phyloP scores from a whole-genome alignment of 2,329 filamentous ascomycete species.

The Cercospora zeina region DNA sequence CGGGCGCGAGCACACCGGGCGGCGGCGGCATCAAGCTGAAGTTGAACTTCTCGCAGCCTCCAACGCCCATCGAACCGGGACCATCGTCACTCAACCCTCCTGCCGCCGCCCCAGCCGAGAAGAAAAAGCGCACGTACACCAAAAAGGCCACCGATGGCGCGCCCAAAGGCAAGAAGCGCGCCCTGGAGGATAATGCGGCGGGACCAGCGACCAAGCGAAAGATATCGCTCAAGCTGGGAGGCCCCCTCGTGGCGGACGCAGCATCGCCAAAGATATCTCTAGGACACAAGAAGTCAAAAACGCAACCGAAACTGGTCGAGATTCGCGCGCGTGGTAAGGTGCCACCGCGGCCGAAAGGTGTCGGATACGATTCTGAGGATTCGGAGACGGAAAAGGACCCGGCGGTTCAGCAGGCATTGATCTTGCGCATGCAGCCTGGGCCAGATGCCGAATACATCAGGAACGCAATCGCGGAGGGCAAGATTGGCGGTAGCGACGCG shows the following conservation, averaged over 20 bases:
- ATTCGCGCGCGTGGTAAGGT: slow-evolving; percentile 29
- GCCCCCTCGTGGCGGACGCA: neutral
- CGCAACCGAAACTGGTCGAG: slow-evolving; percentile 32
- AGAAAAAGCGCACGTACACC: slow-evolving; percentile 47
- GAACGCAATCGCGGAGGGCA: slow-evolving; percentile 66
- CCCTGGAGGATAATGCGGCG: slow-evolving; percentile 37
- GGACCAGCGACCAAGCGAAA: slow-evolving; percentile 40
- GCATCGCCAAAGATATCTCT: slow-evolving; percentile 56
- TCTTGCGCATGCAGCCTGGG: slow-evolving; percentile 84
- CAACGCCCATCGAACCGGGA: slow-evolving; percentile 32
- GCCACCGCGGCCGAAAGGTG: slow-evolving; percentile 61
- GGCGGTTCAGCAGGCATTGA: slow-evolving; percentile 82
- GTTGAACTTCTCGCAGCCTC: slow-evolving; percentile 34
- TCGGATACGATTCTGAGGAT: slow-evolving; percentile 95
- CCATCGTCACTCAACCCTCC: slow-evolving; percentile 35
- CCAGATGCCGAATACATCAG: slow-evolving; percentile 82
- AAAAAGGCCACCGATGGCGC: slow-evolving; percentile 39
- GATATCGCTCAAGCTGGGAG: slow-evolving; percentile 39
- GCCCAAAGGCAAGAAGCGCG: slow-evolving; percentile 41
- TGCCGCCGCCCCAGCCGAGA: slow-evolving; percentile 30
- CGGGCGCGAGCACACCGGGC: slow-evolving; percentile 18
- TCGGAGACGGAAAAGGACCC: slow-evolving; percentile 88
- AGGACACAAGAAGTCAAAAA: slow-evolving; percentile 22
- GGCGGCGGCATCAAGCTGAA: slow-evolving; percentile 30
- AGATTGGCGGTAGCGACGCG: slow-evolving; percentile 75